Evolutionary conservation across 371 early-diverging fungal genomes (phyloP).

Genomic region (Dentiscutata heterogama): DNA sequence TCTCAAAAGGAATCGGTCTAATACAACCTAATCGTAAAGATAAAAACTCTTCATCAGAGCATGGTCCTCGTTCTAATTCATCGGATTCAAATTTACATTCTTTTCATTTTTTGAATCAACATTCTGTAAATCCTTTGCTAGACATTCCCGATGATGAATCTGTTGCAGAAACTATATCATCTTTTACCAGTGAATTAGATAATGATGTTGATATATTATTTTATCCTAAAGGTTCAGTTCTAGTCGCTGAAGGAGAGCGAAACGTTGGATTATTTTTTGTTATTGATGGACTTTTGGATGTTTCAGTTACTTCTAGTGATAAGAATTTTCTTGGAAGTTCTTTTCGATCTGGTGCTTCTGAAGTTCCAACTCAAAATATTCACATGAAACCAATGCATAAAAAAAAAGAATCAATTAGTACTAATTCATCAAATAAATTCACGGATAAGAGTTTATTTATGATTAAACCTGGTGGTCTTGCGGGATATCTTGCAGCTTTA

Average conservation of each 20-base stretch:
- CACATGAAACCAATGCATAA: constrained; percentile 40
- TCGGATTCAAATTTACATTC: constrained; percentile 41
- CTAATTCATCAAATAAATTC: constrained; percentile 22
- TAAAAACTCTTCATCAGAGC: constrained; percentile 44
- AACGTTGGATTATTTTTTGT: constrained; percentile 92
- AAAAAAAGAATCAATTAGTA: constrained; percentile 21
- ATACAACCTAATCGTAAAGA: constrained; percentile 50
- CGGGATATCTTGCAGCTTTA: constrained; percentile 91
- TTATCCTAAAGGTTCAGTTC: constrained; percentile 75
- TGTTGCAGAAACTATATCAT: constrained; percentile 51
- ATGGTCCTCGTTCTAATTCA: constrained; percentile 47
- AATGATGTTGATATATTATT: constrained; percentile 77
- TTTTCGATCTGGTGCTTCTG: constrained; percentile 34
- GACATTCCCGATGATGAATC: constrained; percentile 39
- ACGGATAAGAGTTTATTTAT: constrained; percentile 67
- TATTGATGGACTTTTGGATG: constrained; percentile 89
- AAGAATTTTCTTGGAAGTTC: constrained; percentile 46
- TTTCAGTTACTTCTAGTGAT: constrained; percentile 67
- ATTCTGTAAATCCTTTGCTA: constrained; percentile 56
- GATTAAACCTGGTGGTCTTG: constrained; percentile 88
- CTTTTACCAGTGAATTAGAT: constrained; percentile 57
- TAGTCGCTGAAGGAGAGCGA: constrained; percentile 88
- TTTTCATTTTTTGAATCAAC: constrained; percentile 46
- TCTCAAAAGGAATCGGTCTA: constrained; percentile 69
- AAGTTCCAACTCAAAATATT: constrained; percentile 5